Evolutionary conservation across 2,329 filamentous ascomycete species (phyloP).

Genomic region (Capronia americana): DNA sequence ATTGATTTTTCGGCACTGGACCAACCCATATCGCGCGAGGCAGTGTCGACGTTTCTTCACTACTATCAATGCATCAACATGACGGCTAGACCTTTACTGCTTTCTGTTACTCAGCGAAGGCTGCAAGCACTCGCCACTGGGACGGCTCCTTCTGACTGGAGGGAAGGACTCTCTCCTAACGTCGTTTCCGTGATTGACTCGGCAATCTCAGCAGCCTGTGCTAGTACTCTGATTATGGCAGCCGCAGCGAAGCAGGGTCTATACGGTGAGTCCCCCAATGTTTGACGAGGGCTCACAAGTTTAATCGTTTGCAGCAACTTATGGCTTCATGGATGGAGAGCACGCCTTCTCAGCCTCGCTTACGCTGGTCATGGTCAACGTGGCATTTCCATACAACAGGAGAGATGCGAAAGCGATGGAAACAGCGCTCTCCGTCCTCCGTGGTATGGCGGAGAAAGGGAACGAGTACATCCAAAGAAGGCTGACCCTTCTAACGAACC

Average conservation of each 20-base stretch:
- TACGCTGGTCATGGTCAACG: constrained; percentile 62
- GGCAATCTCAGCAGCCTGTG: constrained; percentile 59
- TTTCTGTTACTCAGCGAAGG: constrained; percentile 60
- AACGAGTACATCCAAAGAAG: constrained; percentile 58
- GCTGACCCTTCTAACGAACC: constrained; percentile 48
- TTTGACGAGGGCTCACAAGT: neutral
- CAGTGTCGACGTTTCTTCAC: constrained; percentile 60
- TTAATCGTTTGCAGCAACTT: constrained; percentile 52
- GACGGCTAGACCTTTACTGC: constrained; percentile 61
- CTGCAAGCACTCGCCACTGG: constrained; percentile 47
- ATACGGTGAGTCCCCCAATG: constrained; percentile 49
- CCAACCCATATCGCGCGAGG: constrained; percentile 54
- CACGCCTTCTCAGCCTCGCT: constrained; percentile 63
- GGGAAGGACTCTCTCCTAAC: constrained; percentile 55
- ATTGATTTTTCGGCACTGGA: constrained; percentile 57
- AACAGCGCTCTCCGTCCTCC: constrained; percentile 54
- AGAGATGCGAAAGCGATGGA: constrained; percentile 55
- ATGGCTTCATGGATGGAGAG: constrained; percentile 65
- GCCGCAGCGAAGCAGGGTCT: constrained; percentile 58
- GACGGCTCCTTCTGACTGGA: constrained; percentile 53
- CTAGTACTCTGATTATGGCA: constrained; percentile 58
- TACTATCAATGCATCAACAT: constrained; percentile 66
- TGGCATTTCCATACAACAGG: constrained; percentile 57
- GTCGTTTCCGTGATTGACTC: constrained; percentile 61
- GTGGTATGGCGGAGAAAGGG: constrained; percentile 59